These are phyloP conservation scores for Ogataea hybrid DNA, from an alignment of 1,139 yeast species.

Conservation along the genomic window DNA sequence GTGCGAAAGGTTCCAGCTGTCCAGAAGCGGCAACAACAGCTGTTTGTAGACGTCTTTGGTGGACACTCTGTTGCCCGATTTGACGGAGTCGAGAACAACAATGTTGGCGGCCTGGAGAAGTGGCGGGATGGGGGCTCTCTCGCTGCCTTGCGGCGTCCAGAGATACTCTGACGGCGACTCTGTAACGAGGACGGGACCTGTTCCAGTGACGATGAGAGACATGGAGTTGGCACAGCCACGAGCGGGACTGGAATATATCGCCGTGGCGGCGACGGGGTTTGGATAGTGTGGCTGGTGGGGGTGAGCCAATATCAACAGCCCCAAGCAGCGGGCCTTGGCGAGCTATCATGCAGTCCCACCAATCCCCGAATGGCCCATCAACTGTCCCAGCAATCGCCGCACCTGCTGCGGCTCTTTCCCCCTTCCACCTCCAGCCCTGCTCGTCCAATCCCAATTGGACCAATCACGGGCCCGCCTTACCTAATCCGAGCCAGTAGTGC, in stretches of 20 bases:
- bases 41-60: slow-evolving; percentile 40
- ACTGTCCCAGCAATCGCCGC: too few species aligned
- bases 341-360: neutral
- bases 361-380: too few species aligned
- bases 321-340: neutral
- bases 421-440: neutral
- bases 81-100: slow-evolving; percentile 50
- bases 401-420: too few species aligned
- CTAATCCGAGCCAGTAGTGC: slow-evolving; percentile 7
- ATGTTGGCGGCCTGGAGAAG: slow-evolving; percentile 5
- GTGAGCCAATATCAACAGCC: neutral
- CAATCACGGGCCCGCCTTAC: slow-evolving; percentile 5
- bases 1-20: slow-evolving; percentile 36
- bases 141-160: neutral
- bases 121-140: neutral
- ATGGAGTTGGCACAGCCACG: neutral
- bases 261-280: too few species aligned
- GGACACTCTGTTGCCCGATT: slow-evolving; percentile 48
- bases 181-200: slow-evolving; percentile 3
- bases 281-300: slow-evolving; percentile 1
- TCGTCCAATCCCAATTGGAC: neutral
- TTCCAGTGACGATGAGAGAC: slow-evolving; percentile 4
- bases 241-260: neutral
- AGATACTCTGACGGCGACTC: slow-evolving; percentile 4
- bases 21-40: slow-evolving; percentile 47